phyloP scores from a whole-genome alignment of 2,329 filamentous ascomycete genomes.

The Ceratocystis alfenasii region DNA sequence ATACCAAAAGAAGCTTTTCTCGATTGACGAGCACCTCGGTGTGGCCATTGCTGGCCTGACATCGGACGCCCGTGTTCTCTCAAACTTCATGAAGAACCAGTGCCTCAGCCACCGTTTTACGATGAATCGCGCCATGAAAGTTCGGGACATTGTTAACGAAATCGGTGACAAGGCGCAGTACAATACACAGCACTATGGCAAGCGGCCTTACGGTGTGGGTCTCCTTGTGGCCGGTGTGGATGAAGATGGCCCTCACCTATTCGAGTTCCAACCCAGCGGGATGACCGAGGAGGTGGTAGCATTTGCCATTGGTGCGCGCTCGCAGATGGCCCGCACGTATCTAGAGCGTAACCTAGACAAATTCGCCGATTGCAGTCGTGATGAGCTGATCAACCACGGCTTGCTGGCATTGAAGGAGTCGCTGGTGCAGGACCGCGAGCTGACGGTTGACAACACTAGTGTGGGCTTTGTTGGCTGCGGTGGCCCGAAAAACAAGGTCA shows the following conservation, averaged over 20 bases:
- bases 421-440: conserved; percentile 89
- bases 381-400: conserved; percentile 84
- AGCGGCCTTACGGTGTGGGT: conserved; percentile 81
- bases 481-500: conserved; percentile 40
- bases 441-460: conserved; percentile 94
- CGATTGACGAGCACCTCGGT: conserved; percentile 88
- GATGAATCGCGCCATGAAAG: conserved; percentile 84
- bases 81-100: conserved; percentile 99
- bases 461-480: conserved; percentile 67
- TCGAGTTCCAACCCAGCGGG: conserved; percentile 93
- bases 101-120: conserved; percentile 90
- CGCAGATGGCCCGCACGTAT: conserved; percentile 96
- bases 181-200: conserved; percentile 93
- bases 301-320: conserved; percentile 88
- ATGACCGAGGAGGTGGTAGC: conserved; percentile 96
- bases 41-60: conserved; percentile 93
- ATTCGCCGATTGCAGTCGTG: conserved; percentile 63
- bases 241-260: conserved; percentile 85
- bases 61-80: conserved; percentile 94
- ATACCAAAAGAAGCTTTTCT: conserved; percentile 99
- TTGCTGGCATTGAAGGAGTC: conserved; percentile 88
- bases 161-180: conserved; percentile 95
- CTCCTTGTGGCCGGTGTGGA: conserved; percentile 84
- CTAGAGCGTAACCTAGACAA: conserved; percentile 81
- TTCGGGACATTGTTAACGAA: conserved; percentile 77